Base-by-base conservation (phyloP, 2,329 filamentous ascomycete species). In the Xylogone sp. region DNA sequence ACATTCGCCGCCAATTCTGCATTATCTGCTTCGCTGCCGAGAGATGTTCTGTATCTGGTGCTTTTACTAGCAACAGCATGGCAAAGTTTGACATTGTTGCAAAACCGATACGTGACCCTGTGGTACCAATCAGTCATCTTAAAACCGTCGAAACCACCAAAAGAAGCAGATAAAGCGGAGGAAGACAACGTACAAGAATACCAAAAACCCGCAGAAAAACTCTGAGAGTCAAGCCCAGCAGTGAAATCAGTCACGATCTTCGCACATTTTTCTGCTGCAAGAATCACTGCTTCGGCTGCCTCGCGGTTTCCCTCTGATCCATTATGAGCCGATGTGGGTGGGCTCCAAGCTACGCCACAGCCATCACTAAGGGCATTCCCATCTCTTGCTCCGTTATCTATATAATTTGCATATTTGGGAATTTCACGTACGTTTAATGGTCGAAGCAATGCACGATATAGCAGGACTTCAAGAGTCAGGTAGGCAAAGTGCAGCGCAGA, bases 41-140 rank as follows among this genome's bases (percentile, higher is more conserved):
- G 2, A 62, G 64, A 46, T 64, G 62, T 16, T 63, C 60, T 21
- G 50, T 48, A 16, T 59, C 66, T 0, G 65, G 65, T 1, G 65
- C 62, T 51, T 68, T 63, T 7, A 68, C 60, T 1, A 68, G 54
- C 5, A 68, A 55, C 7, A 68, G 48, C 46, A 67, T 59, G n/a
- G 62, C 51, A 43, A 67, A 68, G 29, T 68, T 68, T 12, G 65
- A 68, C 16, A 68, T 62, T 1, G 65, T 65, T n/a, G 65, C 64
- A 27, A 68, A 68, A 9, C 64, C 59, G 43, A 68, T 62, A 2
- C 65, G 62, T 8, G 63, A 64, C 65, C 65, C 65, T 68, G 16
- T n/a, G 20, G 21, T 27, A 10, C 29, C 47, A 45, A 47, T 29
- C 34, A 49, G 20, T 19, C 22, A 22, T 16, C 8, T 5, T 13